Base-by-base conservation (phyloP, 139 green algal species). In the Gonium pectorale region DNA sequence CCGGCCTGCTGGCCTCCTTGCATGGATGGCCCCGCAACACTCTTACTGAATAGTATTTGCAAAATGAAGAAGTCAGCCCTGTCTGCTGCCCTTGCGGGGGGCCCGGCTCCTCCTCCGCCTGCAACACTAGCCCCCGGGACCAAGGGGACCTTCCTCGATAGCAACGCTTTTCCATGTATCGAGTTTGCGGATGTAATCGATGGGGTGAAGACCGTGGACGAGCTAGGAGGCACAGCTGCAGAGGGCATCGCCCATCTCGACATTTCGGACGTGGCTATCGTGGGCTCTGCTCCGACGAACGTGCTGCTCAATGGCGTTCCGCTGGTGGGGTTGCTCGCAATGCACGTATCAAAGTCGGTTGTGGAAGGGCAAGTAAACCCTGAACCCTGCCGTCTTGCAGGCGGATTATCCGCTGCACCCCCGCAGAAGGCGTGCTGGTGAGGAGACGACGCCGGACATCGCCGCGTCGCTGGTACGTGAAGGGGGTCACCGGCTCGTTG, bases 351-450 rank as follows among this genome's bases (percentile, higher is more conserved):
- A 41, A 40, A 22, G n/a, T n/a, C n/a, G n/a, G n/a, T n/a, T n/a
- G n/a, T n/a, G n/a, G n/a, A n/a, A n/a, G n/a, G n/a, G 7, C 3
- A 54, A 52, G 3, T 52, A 74, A 74, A 74, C 38, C 40, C 13
- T 54, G 38, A 63, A 44, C 37, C 44, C 63, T 51, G 21, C 41
- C 27, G 31, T n/a, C 24, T 22, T 60, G 83, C 89, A 97, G 94
- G 92, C 90, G 38, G 94, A 97, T 69, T 97, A 96, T 78, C 88
- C 94, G 59, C 86, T 97, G 6, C 93, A 95, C 56, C 93, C 94
- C 1, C 89, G 91, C 49, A 84, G 88, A 22, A 83, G 91, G 13
- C 87, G 94, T 46, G 92, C 90, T 6, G 94, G 93, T 29, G 86
- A 94, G 67, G 94, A 96, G 78, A 60, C 80, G 5, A 54, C 90